These are phyloP conservation scores for Parafenestella ontariensis DNA, from an alignment of 2,329 filamentous ascomycete species.

Conservation along the genomic window DNA sequence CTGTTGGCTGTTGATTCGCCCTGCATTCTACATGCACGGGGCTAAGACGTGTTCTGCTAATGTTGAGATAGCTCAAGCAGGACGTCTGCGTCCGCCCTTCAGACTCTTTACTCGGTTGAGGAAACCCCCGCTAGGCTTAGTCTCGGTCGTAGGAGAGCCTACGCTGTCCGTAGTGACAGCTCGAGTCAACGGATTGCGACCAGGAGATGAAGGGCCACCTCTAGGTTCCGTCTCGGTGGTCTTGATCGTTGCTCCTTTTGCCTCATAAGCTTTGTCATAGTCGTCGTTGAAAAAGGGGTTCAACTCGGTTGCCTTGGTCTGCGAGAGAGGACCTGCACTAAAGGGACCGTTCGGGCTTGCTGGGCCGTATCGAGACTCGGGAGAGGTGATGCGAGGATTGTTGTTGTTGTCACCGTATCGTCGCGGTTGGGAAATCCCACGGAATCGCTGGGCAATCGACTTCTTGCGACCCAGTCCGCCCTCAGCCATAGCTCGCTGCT, in stretches of 20 bases:
- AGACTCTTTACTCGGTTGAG: conserved; percentile 49
- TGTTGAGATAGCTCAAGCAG: conserved; percentile 28
- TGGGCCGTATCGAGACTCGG: conserved; percentile 61
- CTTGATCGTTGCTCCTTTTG: conserved; percentile 66
- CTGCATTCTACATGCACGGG: neutral
- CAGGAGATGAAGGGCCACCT: conserved; percentile 35
- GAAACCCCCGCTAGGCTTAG: conserved; percentile 42
- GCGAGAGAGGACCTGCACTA: conserved; percentile 50
- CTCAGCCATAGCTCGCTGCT: conserved; percentile 50
- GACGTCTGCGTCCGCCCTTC: conserved; percentile 46
- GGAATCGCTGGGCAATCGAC: conserved; percentile 89
- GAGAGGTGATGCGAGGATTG: conserved; percentile 49
- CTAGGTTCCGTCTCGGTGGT: conserved; percentile 51
- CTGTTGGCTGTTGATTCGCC: neutral
- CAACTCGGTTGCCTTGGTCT: conserved; percentile 52
- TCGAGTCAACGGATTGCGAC: conserved; percentile 40
- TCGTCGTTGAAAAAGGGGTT: conserved; percentile 84
- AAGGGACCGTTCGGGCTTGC: conserved; percentile 39
- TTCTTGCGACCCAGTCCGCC: conserved; percentile 82
- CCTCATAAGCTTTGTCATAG: conserved; percentile 72
- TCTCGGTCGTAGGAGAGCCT: conserved; percentile 26
- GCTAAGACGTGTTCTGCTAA: neutral
- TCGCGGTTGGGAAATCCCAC: conserved; percentile 78
- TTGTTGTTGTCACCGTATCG: conserved; percentile 58
- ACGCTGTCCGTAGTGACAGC: conserved; percentile 43